Evolutionary conservation across 768 basidiomycete species (phyloP).

Genomic region (Boletus sensibilis): DNA sequence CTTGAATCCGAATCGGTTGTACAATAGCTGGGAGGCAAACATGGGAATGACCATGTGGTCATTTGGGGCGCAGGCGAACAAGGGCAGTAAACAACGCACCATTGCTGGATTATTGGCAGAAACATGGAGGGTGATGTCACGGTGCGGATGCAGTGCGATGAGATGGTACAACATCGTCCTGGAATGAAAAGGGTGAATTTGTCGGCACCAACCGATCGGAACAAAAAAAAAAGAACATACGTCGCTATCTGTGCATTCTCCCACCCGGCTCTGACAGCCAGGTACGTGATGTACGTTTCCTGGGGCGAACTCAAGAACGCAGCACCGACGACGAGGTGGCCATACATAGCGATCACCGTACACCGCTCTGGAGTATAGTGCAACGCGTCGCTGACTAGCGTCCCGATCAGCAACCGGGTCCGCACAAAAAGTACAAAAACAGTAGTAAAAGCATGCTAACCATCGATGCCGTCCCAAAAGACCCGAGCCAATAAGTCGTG

Average conservation of each 20-base stretch:
- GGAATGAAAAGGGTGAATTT: not conserved
- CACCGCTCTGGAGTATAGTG: constrained; percentile 67
- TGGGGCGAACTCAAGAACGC: constrained; percentile 76
- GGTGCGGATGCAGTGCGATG: constrained; percentile 65
- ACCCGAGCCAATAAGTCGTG: constrained; percentile 65
- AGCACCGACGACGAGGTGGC: constrained; percentile 66
- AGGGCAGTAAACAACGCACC: constrained; percentile 37
- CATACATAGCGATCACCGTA: constrained; percentile 75
- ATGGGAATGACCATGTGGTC: not conserved
- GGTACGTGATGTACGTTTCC: constrained; percentile 81
- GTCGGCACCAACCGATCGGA: not conserved
- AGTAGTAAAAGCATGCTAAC: constrained; percentile 36
- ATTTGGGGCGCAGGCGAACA: not conserved
- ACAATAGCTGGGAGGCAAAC: constrained; percentile 52
- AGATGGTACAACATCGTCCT: constrained; percentile 81
- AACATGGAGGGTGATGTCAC: constrained; percentile 80
- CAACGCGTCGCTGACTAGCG: constrained; percentile 66
- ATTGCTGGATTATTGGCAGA: constrained; percentile 80
- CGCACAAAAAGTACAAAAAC: not conserved
- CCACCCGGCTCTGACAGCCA: constrained; percentile 79
- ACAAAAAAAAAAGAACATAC: constrained; percentile 36
- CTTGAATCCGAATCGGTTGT: constrained; percentile 87
- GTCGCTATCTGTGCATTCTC: constrained; percentile 77
- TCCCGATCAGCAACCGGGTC: constrained; percentile 2
- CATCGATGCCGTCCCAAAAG: constrained; percentile 79